These are phyloP conservation scores for Tricholomella constricta DNA, from an alignment of 768 basidiomycete species.

Conservation along the genomic window DNA sequence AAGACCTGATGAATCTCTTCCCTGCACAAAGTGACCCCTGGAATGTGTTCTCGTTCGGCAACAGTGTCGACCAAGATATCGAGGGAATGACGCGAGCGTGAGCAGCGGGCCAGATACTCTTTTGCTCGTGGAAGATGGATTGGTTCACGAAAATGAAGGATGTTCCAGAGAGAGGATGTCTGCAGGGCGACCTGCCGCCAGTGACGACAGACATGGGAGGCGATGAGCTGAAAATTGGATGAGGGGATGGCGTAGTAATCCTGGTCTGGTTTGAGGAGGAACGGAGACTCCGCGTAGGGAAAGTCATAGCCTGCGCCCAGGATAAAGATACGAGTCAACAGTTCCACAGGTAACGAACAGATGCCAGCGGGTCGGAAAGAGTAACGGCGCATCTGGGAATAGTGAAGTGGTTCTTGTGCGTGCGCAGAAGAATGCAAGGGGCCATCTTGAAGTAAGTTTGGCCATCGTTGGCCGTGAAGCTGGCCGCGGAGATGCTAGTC, in stretches of 20 bases:
- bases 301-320: constrained; percentile 50
- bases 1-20: constrained; percentile 51
- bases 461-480: neutral
- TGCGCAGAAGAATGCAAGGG: constrained; percentile 3
- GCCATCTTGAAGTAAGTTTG: constrained; percentile 8
- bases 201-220: constrained; percentile 58
- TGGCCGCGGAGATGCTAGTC: constrained; percentile 11
- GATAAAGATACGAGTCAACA: constrained; percentile 57
- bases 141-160: constrained; percentile 53
- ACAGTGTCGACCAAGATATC: constrained; percentile 64
- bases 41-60: constrained; percentile 46
- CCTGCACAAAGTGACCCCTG: constrained; percentile 53
- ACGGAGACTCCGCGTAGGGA: constrained; percentile 47
- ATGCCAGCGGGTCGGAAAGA: constrained; percentile 32
- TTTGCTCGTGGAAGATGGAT: constrained; percentile 50
- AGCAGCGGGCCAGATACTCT: constrained; percentile 43
- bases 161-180: constrained; percentile 56
- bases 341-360: constrained; percentile 57
- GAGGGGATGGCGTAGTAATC: constrained; percentile 41
- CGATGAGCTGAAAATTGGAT: constrained; percentile 52
- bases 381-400: constrained; percentile 14
- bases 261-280: constrained; percentile 50
- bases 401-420: constrained; percentile 12
- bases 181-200: constrained; percentile 59
- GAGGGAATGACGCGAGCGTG: constrained; percentile 30